Base-by-base conservation (phyloP, 495 filamentous ascomycete genomes). In the Annulohypoxylon stygium region DNA sequence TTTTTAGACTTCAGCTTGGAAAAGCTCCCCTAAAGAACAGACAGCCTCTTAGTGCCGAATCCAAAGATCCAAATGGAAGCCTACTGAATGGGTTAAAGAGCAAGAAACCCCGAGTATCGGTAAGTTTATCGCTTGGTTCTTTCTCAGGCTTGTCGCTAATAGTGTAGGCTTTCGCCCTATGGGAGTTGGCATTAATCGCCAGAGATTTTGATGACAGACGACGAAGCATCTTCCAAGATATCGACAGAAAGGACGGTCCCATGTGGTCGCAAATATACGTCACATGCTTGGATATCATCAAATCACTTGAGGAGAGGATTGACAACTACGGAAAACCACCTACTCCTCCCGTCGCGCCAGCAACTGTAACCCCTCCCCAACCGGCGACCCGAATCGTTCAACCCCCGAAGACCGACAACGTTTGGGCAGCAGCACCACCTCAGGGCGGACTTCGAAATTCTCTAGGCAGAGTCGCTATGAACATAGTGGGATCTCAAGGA, bases 21-120 rank as follows among this genome's bases (percentile, higher is more conserved):
- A 89, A 92, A 78, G 90, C 91, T 71, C 96, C 97, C 6, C 77
- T 97, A 48, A 97, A 96, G 79, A 89, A 91, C 67, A 90, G 86
- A 2, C 90, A 92, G 73, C 93, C 94, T n/a, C 85, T 99, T 23
- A 97, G 93, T 1, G 83, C 86, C 10, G 91, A 94, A 62, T 92
- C 93, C 4, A 92, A 90, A 71, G 97, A 98, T 81, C 94, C 96
- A 1, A 99, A 97, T 73, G 95, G 93, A 39, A 97, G 91, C 75
- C 83, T 99, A 45, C 78, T 98, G 51, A 93, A 89, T 61, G 96
- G 96, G 0, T 81, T 99, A 53, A 93, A 90, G 70, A 88, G 91
- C 18, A 94, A 88, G 78, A 93, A 91, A 69, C 81, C 87, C 82
- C 82, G 90, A 87, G 83, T 74, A 82, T 77, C 64, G 25, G 65